Evolutionary conservation across 495 filamentous ascomycete genomes (phyloP).

Genomic region (Sabuloglossum arenarium): DNA sequence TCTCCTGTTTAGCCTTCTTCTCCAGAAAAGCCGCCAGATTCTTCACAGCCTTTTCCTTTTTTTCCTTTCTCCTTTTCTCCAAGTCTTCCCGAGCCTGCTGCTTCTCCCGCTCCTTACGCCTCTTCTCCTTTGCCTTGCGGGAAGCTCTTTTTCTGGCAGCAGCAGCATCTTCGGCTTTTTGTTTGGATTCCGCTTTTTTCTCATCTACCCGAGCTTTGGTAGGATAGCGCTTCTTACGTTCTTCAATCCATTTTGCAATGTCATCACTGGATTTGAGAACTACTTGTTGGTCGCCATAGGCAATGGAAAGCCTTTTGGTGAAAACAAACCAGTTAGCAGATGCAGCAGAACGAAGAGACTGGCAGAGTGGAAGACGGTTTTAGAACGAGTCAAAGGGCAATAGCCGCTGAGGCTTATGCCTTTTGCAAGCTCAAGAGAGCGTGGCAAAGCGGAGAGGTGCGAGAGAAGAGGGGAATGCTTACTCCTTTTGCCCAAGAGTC

Average conservation of each 20-base stretch:
- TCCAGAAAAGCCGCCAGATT: not conserved
- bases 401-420: not conserved
- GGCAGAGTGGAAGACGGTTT: not conserved
- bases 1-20: not conserved
- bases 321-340: not conserved
- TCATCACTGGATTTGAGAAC: conserved; percentile 36
- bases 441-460: not conserved
- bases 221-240: conserved; percentile 58
- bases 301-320: conserved; percentile 10
- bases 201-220: conserved; percentile 25
- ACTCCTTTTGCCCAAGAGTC: conserved; percentile 5
- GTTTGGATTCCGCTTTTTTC: conserved; percentile 4
- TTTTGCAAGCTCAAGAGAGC: not conserved
- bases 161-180: conserved; percentile 2
- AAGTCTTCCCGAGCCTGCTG: not conserved
- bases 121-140: conserved; percentile 3
- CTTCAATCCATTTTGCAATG: conserved; percentile 58
- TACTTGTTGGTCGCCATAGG: conserved; percentile 15
- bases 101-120: not conserved
- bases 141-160: not conserved
- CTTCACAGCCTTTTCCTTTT: conserved; percentile 1
- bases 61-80: conserved; percentile 1
- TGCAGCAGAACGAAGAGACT: not conserved
- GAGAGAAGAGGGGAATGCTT: not conserved
- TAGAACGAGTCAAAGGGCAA: not conserved